Conservation (phyloP, 2,329 filamentous ascomycete genomes). For the Setomelanomma holmii region DNA sequence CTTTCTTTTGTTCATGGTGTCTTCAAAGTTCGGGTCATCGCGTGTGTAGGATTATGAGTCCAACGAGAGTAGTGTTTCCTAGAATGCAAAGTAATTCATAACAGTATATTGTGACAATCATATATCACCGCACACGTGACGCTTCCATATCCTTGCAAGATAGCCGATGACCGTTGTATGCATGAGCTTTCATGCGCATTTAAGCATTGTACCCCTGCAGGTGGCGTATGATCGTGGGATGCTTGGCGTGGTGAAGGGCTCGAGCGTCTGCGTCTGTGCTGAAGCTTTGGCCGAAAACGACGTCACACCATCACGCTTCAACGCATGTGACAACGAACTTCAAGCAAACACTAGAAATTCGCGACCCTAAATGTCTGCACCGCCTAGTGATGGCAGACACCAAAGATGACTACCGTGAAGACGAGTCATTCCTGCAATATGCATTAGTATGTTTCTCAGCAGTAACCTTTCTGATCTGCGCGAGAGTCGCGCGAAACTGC, state of each 20-base stretch:
- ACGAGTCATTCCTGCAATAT: constrained; percentile 19
- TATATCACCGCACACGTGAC: not conserved
- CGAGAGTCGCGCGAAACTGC: not conserved
- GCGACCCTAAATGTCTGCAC: constrained; percentile 3
- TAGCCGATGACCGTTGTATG: constrained; percentile 3
- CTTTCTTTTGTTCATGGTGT: constrained; percentile 7
- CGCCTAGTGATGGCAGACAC: constrained; percentile 27
- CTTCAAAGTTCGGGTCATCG: not conserved
- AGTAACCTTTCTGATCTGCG: not conserved
- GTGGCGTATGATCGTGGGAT: constrained; percentile 11
- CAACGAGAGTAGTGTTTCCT: constrained; percentile 14
- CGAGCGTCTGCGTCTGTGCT: constrained; percentile 21
- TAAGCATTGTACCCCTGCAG: constrained; percentile 17
- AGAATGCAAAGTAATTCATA: constrained; percentile 15
- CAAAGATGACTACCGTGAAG: constrained; percentile 26
- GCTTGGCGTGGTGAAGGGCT: constrained; percentile 29
- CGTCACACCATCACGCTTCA: constrained; percentile 34
- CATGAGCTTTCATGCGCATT: constrained; percentile 17
- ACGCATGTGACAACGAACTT: constrained; percentile 34
- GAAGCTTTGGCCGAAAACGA: constrained; percentile 24
- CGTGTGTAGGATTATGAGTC: constrained; percentile 28
- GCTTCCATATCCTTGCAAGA: not conserved
- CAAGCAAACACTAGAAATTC: constrained; percentile 10
- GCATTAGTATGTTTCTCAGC: constrained; percentile 26
- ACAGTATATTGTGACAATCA: not conserved